Evolutionary conservation across 176 grass and related monocot species (phyloP).

Genomic region (Zoysia pacifica): DNA sequence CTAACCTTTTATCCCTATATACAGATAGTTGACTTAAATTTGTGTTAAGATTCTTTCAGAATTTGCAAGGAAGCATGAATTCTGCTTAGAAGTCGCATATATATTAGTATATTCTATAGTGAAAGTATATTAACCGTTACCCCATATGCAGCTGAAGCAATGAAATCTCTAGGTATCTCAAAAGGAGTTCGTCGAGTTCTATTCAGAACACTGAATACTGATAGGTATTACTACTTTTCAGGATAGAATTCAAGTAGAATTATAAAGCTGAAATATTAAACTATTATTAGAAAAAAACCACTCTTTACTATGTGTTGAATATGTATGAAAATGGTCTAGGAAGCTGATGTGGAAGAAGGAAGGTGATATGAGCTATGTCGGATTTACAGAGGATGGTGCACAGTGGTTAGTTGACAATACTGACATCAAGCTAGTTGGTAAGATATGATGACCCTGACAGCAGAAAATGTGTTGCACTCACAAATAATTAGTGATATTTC

Average conservation of each 20-base stretch:
- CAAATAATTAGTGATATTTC: background rate
- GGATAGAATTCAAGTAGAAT: background rate
- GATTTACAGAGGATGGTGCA: conserved; percentile 75
- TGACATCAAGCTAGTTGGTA: conserved; percentile 85
- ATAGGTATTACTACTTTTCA: conserved; percentile 43
- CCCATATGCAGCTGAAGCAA: conserved; percentile 58
- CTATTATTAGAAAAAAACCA: background rate
- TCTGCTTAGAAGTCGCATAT: background rate
- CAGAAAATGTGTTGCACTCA: background rate
- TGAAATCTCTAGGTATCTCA: conserved; percentile 67
- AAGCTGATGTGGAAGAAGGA: conserved; percentile 76
- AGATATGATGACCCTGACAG: conserved; percentile 23
- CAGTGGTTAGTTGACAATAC: conserved; percentile 58
- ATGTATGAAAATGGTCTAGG: conserved; percentile 42
- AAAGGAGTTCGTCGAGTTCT: conserved; percentile 75
- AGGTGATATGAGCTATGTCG: conserved; percentile 66
- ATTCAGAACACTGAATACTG: conserved; percentile 84
- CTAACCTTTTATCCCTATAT: background rate
- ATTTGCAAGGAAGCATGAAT: background rate
- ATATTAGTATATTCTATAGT: background rate
- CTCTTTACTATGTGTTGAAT: conserved; percentile 8
- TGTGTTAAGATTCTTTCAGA: background rate
- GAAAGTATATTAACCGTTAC: background rate
- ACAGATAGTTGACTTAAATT: background rate
- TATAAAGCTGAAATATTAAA: background rate